These are phyloP conservation scores for Tephrocybe sp. DNA, from an alignment of 768 basidiomycete species.

Conservation along the genomic window DNA sequence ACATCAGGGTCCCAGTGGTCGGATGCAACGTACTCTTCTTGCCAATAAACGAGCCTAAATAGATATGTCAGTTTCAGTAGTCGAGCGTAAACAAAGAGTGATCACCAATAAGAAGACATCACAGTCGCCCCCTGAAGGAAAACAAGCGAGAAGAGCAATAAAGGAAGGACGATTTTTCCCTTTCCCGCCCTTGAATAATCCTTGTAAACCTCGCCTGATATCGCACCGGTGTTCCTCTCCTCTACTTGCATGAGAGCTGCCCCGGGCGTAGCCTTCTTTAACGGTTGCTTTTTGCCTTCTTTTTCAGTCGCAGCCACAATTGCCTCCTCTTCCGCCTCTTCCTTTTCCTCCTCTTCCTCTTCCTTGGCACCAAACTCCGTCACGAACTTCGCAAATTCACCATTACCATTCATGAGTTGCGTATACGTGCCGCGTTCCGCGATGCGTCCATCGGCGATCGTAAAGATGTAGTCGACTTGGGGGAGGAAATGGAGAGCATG, in stretches of 20 bases:
- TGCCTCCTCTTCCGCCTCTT: constrained; percentile 44
- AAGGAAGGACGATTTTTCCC: constrained; percentile 63
- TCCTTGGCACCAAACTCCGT: constrained; percentile 76
- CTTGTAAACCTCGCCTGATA: constrained; percentile 54
- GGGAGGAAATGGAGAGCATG: constrained; percentile 91
- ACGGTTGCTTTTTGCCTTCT: constrained; percentile 30
- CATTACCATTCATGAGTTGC: constrained; percentile 63
- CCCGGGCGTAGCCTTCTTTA: constrained; percentile 40
- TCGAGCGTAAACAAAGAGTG: not conserved
- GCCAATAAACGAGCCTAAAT: constrained; percentile 81
- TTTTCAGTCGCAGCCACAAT: constrained; percentile 35
- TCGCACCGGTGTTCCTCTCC: constrained; percentile 78
- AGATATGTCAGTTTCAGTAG: not conserved
- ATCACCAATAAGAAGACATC: constrained; percentile 72
- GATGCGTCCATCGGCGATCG: constrained; percentile 74
- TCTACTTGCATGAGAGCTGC: constrained; percentile 78
- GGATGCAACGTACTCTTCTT: constrained; percentile 48
- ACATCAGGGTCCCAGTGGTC: not conserved
- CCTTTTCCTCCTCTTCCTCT: constrained; percentile 46
- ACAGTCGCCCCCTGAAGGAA: constrained; percentile 72
- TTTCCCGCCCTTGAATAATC: constrained; percentile 71
- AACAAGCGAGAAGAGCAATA: constrained; percentile 58
- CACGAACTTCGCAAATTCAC: constrained; percentile 74
- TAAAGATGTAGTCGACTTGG: constrained; percentile 83
- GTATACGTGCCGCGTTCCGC: constrained; percentile 79